A percentile compares a stretch with the other conserved stretches of the same genome.
Evolutionary conservation across 1,284 basidiomycete genomes (phyloP).

Genomic region (Xerocomus amazonicus): DNA sequence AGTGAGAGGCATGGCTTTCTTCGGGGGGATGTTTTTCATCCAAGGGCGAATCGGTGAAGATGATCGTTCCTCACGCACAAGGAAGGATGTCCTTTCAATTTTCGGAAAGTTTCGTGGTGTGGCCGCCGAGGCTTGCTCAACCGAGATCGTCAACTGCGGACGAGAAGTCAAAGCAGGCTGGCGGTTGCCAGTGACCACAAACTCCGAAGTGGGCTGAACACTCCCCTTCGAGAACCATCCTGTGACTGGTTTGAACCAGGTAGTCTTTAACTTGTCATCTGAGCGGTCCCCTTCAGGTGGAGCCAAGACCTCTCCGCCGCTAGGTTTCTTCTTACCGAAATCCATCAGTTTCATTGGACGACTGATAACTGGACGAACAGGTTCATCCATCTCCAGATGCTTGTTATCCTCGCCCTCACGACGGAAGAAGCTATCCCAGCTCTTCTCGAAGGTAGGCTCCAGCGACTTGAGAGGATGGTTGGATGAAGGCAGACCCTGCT

Average conservation of each 20-base stretch:
- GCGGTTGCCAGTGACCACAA: slow-evolving; percentile 18
- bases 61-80: slow-evolving; percentile 34
- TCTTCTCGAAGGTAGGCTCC: slow-evolving; percentile 38
- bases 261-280: slow-evolving; percentile 20
- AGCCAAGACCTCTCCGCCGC: slow-evolving; percentile 37
- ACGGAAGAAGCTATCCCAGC: slow-evolving; percentile 50
- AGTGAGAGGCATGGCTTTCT: slow-evolving; percentile 25
- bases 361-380: slow-evolving; percentile 27
- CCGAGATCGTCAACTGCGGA: slow-evolving; percentile 45
- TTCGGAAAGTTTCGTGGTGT: slow-evolving; percentile 31
- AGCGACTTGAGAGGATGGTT: slow-evolving; percentile 32
- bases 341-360: slow-evolving; percentile 44
- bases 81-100: slow-evolving; percentile 31
- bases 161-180: slow-evolving; percentile 23
- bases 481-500: slow-evolving; percentile 21
- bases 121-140: slow-evolving; percentile 33
- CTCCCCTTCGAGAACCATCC: slow-evolving; percentile 22
- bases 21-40: slow-evolving; percentile 34
- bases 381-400: slow-evolving; percentile 10
- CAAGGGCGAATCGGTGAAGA: slow-evolving; percentile 40
- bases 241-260: slow-evolving; percentile 28
- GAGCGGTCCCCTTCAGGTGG: slow-evolving; percentile 8
- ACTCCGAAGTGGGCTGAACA: slow-evolving; percentile 14
- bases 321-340: slow-evolving; percentile 34
- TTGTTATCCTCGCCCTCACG: slow-evolving; percentile 30